Base-by-base conservation (phyloP, 108 stramenopile species). In the Pseudonitzschia multiseries region DNA sequence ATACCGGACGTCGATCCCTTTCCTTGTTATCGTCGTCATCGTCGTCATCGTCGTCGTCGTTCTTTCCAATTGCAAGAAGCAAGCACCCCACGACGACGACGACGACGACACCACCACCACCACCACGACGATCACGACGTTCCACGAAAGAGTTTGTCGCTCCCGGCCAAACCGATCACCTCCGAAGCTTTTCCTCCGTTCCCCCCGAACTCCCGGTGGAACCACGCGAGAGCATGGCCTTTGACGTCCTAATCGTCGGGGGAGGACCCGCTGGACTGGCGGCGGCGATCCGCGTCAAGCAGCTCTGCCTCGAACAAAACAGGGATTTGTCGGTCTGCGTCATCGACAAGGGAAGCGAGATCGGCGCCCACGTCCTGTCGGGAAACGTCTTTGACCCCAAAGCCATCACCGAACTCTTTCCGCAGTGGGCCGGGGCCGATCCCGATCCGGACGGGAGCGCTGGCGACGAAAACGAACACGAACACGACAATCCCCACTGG, bases 361-460 rank as follows among this genome's bases (percentile, higher is more conserved):
- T 99, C 67, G 99, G 99, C 9, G 88, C 96, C 9, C 99, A 99
- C 73, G 94, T 99, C 48, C 71, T 99, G n/a, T 97, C 96, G 4
- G 99, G 99, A 14, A 97, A 97, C 73, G 98, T 99, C 50, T 98
- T 99, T 80, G 98, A 99, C 84, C 97, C 98, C 33, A 84, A 88
- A 27, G 97, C 97, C n/a, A 73, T 99, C 80, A 79, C 97, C 27
- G 98, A 99, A 83, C 73, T 99, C 8, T 83, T 99, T 36, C 94
- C 97, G 8, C 82, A 96, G 79, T 85, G 89, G 69, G 77, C 79
- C 46, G n/a, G n/a, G n/a, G n/a, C n/a, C n/a, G n/a, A n/a, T n/a
- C n/a, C n/a, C n/a, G n/a, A n/a, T n/a, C n/a, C n/a, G n/a, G n/a
- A n/a, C 27, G 40, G 21, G 85, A 87, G 80, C n/a, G 20, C 32